Evolutionary conservation across 495 filamentous ascomycete species (phyloP), one percentile per base, ranked within the genome.

Genomic region (Daldinia bambusicola): DNA sequence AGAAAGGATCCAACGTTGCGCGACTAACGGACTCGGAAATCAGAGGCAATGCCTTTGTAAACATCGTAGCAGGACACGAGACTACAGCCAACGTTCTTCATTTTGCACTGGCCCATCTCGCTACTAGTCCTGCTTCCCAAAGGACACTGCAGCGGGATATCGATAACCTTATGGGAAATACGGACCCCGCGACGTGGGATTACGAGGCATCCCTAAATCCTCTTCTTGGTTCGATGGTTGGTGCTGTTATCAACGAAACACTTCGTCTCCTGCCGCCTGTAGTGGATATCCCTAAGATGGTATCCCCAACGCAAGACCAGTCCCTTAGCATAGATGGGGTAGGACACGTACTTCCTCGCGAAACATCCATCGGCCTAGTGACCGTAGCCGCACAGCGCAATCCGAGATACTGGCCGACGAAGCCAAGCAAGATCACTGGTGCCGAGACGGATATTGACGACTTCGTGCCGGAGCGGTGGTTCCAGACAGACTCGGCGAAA

Each of bases 61-160:
- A 91, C 75, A 85, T 89, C 43, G 80, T 92, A 13, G 90, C 91
- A 0, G 91, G 91, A 20, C 91, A 93, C 76, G 91, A 92, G 74
- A 91, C 91, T 0, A 87, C 89, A 4, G 89, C 90, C 52, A 91
- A 91, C 77, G 83, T 83, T 1, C 77, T 91, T 9, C 89, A 92
- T 74, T 91, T 88, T 72, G 78, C 85, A 13, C 76, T 92, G 1
- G 52, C 90, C 51, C 80, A 84, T 61, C 84, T 93, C 1, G 91
- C 91, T 26, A 82, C 84, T 64, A 83, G 89, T 76, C 84, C 85
- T 14, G 56, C 76, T 2, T 80, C 81, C 14, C 91, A 93, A 66
- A 80, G 83, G 26, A 81, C 73, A 16, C 80, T 93, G 4, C 91
- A 92, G 74, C 72, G 77, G 18, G 89, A 92, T 51, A 75, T 92